Conservation (phyloP, 345 rosid species). For the Microthlaspi erraticum region DNA sequence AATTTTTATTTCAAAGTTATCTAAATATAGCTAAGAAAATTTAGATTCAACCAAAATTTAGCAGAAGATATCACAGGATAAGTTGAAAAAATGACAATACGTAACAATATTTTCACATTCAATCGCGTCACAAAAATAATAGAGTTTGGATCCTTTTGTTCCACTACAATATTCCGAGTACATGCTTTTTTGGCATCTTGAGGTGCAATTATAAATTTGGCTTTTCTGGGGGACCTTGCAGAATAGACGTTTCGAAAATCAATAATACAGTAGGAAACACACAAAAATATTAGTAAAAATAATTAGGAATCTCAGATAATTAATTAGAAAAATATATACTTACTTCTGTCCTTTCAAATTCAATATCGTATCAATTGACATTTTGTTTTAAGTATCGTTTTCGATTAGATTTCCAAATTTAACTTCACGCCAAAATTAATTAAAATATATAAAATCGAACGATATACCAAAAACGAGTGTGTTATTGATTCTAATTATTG, state of each 20-base stretch:
- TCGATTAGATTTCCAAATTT: too few relatives aligned
- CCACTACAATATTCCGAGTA: constrained; percentile 2
- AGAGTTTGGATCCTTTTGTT: constrained; percentile 9
- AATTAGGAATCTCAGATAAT: too few relatives aligned
- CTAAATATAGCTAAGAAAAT: neutral
- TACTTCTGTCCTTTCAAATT: neutral
- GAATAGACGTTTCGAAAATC: constrained; percentile 15
- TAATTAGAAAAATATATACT: neutral
- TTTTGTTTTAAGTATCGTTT: too few relatives aligned
- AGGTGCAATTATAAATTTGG: neutral
- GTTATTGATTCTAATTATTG: too few relatives aligned
- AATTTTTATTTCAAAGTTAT: neutral
- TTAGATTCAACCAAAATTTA: constrained; percentile 2
- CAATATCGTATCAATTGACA: too few relatives aligned
- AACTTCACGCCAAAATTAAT: too few relatives aligned
- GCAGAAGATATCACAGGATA: neutral
- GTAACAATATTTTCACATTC: neutral
- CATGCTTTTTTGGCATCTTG: constrained; percentile 1
- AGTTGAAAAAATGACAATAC: neutral
- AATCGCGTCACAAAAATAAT: neutral
- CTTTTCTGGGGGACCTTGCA: neutral
- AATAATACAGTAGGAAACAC: constrained; percentile 4
- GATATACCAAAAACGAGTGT: too few relatives aligned
- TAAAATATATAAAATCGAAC: too few relatives aligned
- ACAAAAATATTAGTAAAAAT: neutral